phyloP scores from a whole-genome alignment of 495 filamentous ascomycete species.

The Neurospora cerealis region DNA sequence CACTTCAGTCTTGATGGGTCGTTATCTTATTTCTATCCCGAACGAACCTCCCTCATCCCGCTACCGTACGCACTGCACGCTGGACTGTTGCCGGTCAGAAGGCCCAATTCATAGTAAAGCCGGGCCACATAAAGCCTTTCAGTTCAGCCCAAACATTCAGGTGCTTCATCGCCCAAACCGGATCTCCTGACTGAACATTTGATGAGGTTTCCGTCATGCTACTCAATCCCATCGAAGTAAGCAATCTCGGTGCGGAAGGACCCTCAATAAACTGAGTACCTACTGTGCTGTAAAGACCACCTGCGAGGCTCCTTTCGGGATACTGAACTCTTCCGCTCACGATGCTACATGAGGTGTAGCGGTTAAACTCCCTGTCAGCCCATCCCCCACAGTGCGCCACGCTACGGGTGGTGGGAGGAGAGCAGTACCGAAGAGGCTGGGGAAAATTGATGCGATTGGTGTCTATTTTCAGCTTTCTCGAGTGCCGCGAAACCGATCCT shows the following conservation, averaged over 20 bases:
- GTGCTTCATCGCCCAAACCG: not conserved
- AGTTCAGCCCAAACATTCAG: not conserved
- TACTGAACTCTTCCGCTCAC: not conserved
- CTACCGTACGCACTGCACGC: not conserved
- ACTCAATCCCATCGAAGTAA: not conserved
- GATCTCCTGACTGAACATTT: not conserved
- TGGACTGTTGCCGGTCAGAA: not conserved
- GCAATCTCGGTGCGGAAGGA: not conserved
- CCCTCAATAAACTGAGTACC: not conserved
- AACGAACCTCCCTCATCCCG: not conserved
- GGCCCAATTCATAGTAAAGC: not conserved
- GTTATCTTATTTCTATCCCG: not conserved
- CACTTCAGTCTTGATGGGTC: not conserved
- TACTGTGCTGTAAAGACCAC: not conserved
- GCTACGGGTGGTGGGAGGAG: not conserved
- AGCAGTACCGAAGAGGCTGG: conserved; percentile 1
- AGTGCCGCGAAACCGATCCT: not conserved
- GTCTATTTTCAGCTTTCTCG: conserved; percentile 4
- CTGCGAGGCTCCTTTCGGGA: not conserved
- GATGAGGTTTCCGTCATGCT: not conserved
- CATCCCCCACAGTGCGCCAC: not conserved
- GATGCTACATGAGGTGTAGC: not conserved
- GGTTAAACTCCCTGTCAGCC: not conserved
- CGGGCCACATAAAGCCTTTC: not conserved
- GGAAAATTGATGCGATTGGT: not conserved